These are phyloP conservation scores for Alloteropsis semialata DNA, from an alignment of 176 grass and related monocot genomes.

Conservation along the genomic window DNA sequence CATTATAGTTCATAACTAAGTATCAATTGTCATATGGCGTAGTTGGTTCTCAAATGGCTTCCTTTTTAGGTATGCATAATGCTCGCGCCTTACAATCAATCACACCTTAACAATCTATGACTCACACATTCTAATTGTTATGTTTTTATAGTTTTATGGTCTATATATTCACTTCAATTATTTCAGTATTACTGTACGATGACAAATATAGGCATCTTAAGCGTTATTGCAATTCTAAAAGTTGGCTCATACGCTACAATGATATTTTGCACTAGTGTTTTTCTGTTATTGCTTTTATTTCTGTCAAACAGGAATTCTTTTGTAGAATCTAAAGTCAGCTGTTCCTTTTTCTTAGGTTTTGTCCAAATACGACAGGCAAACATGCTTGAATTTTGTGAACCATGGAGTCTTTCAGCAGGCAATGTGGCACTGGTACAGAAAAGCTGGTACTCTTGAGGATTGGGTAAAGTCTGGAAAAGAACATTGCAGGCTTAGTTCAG, in stretches of 20 bases:
- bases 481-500: slow-evolving; percentile 64
- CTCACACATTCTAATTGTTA: neutral
- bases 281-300: slow-evolving; percentile 22
- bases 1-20: neutral
- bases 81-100: neutral
- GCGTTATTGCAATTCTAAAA: neutral
- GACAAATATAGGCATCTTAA: slow-evolving; percentile 12
- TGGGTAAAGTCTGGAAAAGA: slow-evolving; percentile 70
- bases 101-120: slow-evolving; percentile 14
- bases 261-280: neutral
- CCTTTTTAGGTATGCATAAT: neutral
- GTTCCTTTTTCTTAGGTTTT: slow-evolving; percentile 54
- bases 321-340: slow-evolving; percentile 11
- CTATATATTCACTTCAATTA: neutral
- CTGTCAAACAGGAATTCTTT: neutral
- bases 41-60: neutral
- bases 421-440: slow-evolving; percentile 80
- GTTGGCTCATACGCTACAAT: neutral
- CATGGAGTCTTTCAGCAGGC: slow-evolving; percentile 74
- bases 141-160: neutral
- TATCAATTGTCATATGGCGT: neutral
- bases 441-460: slow-evolving; percentile 58
- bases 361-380: slow-evolving; percentile 72
- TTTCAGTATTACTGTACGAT: neutral
- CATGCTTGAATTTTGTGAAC: slow-evolving; percentile 81